Percentiles rank a stretch among this genome's conserved stretches.
phyloP scores from a whole-genome alignment of 495 filamentous ascomycete genomes.

The Penicillium diatomitis region DNA sequence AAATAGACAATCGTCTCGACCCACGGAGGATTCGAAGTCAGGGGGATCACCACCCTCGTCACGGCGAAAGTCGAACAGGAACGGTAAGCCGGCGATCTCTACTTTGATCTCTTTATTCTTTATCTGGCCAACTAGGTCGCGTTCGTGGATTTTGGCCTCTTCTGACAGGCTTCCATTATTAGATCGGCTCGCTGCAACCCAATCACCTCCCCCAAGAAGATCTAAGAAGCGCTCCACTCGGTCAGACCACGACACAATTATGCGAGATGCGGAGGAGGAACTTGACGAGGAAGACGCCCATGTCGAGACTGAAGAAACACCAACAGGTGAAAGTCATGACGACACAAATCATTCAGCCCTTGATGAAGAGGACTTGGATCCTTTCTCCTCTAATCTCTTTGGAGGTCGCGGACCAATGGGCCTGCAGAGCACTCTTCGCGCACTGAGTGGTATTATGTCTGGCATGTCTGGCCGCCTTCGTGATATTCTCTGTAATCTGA shows the following conservation, averaged over 20 bases:
- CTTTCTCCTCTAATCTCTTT: slow-evolving; percentile 65
- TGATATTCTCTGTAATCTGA: slow-evolving; percentile 74
- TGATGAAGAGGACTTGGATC: slow-evolving; percentile 67
- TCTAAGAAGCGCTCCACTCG: slow-evolving; percentile 50
- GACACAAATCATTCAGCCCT: slow-evolving; percentile 40
- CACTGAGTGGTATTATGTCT: slow-evolving; percentile 83
- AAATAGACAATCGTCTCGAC: slow-evolving; percentile 34
- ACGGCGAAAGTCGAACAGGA: slow-evolving; percentile 59
- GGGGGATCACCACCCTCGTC: slow-evolving; percentile 43
- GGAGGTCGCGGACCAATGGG: slow-evolving; percentile 55
- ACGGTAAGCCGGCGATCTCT: slow-evolving; percentile 15
- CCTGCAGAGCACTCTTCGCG: slow-evolving; percentile 75
- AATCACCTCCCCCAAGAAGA: slow-evolving; percentile 27
- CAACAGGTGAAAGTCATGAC: slow-evolving; percentile 54
- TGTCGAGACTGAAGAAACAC: slow-evolving; percentile 28
- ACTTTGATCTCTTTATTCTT: neutral
- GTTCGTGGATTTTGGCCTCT: neutral
- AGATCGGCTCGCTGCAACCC: slow-evolving; percentile 28
- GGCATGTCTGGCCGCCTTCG: slow-evolving; percentile 71
- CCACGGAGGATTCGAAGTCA: slow-evolving; percentile 34
- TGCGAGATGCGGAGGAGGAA: slow-evolving; percentile 44
- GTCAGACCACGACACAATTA: slow-evolving; percentile 41
- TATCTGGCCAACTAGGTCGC: neutral
- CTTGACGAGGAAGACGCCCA: slow-evolving; percentile 27
- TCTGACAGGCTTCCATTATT: neutral